These are phyloP conservation scores for Megacollybia marginata DNA, from an alignment of 768 basidiomycete genomes.

Conservation along the genomic window DNA sequence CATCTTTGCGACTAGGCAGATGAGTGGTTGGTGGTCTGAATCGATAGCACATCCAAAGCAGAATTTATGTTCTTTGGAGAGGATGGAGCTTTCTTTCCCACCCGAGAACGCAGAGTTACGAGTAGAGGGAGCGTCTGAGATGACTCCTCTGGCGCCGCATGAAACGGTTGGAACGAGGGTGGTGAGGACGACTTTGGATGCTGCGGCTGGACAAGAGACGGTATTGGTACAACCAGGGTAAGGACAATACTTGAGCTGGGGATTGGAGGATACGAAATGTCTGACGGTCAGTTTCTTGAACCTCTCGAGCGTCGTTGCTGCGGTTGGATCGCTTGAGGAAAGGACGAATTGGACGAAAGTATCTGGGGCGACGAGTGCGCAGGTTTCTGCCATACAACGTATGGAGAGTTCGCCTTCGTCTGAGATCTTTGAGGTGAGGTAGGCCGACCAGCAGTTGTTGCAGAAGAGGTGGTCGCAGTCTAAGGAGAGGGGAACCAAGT, in stretches of 20 bases:
- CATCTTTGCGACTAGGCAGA: conserved; percentile 82
- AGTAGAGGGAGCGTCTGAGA: neutral
- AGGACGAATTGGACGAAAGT: conserved; percentile 51
- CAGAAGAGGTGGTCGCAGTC: conserved; percentile 85
- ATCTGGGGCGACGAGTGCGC: conserved; percentile 59
- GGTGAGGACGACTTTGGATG: conserved; percentile 65
- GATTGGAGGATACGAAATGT: conserved; percentile 81
- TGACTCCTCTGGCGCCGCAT: conserved; percentile 56
- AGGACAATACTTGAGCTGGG: conserved; percentile 88
- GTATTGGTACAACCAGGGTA: conserved; percentile 92
- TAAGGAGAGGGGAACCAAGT: conserved; percentile 57
- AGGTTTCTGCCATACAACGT: conserved; percentile 77
- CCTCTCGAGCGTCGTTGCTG: conserved; percentile 55
- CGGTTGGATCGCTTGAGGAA: conserved; percentile 19
- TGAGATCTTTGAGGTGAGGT: conserved; percentile 71
- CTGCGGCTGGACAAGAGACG: conserved; percentile 81
- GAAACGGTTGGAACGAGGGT: conserved; percentile 83
- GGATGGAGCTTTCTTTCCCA: neutral
- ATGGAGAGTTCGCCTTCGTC: conserved; percentile 71
- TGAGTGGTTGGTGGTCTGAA: conserved; percentile 84
- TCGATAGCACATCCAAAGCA: conserved; percentile 94
- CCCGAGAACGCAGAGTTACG: neutral
- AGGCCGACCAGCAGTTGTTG: conserved; percentile 76
- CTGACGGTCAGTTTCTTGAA: conserved; percentile 86
- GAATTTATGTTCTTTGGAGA: conserved; percentile 63